These are phyloP conservation scores for Betula pendula DNA, from an alignment of 306 rosid species.

Conservation along the genomic window DNA sequence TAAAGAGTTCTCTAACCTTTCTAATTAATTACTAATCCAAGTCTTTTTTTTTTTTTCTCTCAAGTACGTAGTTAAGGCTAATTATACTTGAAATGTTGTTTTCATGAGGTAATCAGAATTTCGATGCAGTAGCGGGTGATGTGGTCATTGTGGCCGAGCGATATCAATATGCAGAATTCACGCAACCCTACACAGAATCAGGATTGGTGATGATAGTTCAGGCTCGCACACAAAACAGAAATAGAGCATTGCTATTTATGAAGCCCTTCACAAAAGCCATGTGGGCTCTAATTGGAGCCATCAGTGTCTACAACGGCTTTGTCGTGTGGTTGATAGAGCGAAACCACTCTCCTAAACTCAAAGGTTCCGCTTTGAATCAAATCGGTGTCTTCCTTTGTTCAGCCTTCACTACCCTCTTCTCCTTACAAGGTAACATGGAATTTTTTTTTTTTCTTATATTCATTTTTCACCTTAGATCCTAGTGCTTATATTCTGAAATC, in stretches of 20 bases:
- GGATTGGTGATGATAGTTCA: slow-evolving; percentile 56
- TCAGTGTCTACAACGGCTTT: slow-evolving; percentile 48
- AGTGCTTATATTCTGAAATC: too few relatives aligned
- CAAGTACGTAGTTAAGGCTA: too few relatives aligned
- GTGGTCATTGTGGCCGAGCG: slow-evolving; percentile 36
- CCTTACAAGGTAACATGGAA: slow-evolving; percentile 40
- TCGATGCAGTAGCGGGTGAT: slow-evolving; percentile 55
- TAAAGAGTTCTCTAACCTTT: too few relatives aligned
- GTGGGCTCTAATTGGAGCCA: slow-evolving; percentile 41
- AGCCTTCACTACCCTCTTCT: slow-evolving; percentile 46
- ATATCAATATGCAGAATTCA: slow-evolving; percentile 40
- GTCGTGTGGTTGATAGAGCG: slow-evolving; percentile 55
- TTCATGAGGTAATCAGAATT: too few relatives aligned
- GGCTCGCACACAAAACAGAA: slow-evolving; percentile 16
- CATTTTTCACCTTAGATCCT: too few relatives aligned
- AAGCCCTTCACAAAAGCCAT: slow-evolving; percentile 49
- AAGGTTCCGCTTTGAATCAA: slow-evolving; percentile 42
- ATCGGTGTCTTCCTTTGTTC: slow-evolving; percentile 41
- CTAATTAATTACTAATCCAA: too few relatives aligned
- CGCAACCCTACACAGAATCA: slow-evolving; percentile 46
- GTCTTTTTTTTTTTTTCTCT: too few relatives aligned
- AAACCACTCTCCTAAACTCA: slow-evolving; percentile 24
- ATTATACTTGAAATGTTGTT: too few relatives aligned
- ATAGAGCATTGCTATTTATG: slow-evolving; percentile 40
- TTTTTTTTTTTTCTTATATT: too few relatives aligned